Evolutionary conservation across 495 filamentous ascomycete species (phyloP).

Genomic region (Lepidopterella palustris): DNA sequence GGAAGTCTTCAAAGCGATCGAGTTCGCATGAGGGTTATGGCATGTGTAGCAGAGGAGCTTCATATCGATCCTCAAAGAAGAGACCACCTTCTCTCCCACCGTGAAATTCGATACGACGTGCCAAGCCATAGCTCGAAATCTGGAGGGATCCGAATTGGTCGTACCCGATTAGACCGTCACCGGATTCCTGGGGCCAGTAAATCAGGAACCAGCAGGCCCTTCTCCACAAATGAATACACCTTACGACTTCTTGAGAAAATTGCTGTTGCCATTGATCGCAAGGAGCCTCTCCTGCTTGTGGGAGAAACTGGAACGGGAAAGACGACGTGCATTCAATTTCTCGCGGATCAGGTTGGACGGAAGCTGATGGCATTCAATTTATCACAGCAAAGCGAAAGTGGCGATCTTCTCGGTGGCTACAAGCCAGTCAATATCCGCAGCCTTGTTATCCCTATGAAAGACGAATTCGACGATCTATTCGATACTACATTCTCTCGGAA

Average conservation of each 20-base stretch:
- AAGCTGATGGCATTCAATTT: constrained; percentile 87
- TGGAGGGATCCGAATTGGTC: constrained; percentile 23
- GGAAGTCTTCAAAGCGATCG: constrained; percentile 64
- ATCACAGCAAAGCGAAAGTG: constrained; percentile 93
- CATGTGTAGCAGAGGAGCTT: constrained; percentile 72
- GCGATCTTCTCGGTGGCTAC: constrained; percentile 89
- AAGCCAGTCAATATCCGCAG: constrained; percentile 88
- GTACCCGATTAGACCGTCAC: constrained; percentile 13
- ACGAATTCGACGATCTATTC: constrained; percentile 88
- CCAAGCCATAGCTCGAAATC: constrained; percentile 46
- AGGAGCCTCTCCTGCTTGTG: constrained; percentile 85
- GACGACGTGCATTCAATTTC: constrained; percentile 87
- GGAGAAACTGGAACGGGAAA: constrained; percentile 98
- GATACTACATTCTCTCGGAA: constrained; percentile 73
- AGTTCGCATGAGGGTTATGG: constrained; percentile 53
- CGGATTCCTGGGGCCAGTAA: constrained; percentile 28
- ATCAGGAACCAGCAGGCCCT: constrained; percentile 46
- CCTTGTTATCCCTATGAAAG: constrained; percentile 81
- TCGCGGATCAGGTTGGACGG: constrained; percentile 72
- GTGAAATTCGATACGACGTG: constrained; percentile 46
- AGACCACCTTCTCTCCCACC: constrained; percentile 32
- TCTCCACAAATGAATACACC: constrained; percentile 68
- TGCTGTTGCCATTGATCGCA: constrained; percentile 68
- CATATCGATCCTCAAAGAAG: constrained; percentile 74
- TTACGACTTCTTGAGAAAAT: constrained; percentile 75